These are phyloP conservation scores for Penstemon davidsonii DNA, from an alignment of 257 asterid species.

Conservation along the genomic window DNA sequence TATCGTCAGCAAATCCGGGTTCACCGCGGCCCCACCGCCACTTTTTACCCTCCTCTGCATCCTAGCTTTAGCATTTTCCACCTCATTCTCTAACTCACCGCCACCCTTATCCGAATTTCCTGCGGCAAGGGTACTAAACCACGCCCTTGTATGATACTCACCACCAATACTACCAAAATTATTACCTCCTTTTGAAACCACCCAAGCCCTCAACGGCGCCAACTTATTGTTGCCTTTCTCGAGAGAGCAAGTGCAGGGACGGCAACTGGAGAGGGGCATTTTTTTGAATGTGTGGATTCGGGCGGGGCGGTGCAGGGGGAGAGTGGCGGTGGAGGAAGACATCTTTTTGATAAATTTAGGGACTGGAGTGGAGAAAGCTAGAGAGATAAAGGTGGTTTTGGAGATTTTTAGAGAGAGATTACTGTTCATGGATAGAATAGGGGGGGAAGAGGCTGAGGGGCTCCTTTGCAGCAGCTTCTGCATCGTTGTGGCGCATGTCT, in stretches of 20 bases:
- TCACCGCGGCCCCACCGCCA: constrained; percentile 31
- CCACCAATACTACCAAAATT: constrained; percentile 22
- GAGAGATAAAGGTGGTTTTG: constrained; percentile 13
- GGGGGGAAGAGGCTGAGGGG: constrained; percentile 38
- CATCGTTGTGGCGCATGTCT: constrained; percentile 55
- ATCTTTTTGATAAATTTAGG: constrained; percentile 22
- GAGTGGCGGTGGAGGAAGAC: constrained; percentile 44
- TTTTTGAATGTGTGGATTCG: not conserved
- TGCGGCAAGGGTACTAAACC: constrained; percentile 47
- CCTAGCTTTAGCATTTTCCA: constrained; percentile 37
- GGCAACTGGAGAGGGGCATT: constrained; percentile 10
- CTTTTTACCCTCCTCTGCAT: constrained; percentile 59
- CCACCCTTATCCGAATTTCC: constrained; percentile 27
- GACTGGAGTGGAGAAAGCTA: constrained; percentile 9
- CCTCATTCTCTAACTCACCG: constrained; percentile 33
- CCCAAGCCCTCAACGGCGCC: constrained; percentile 53
- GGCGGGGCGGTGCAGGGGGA: constrained; percentile 25
- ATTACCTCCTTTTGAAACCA: constrained; percentile 24
- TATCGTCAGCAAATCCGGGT: constrained; percentile 71
- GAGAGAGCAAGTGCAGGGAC: constrained; percentile 42
- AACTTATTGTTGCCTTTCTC: constrained; percentile 10
- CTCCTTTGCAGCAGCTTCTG: constrained; percentile 49
- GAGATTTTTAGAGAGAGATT: constrained; percentile 23
- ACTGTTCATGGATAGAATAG: constrained; percentile 20
- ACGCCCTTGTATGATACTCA: constrained; percentile 34